phyloP scores from a whole-genome alignment of 331 rosid species.

The Prunus yedoensis region DNA sequence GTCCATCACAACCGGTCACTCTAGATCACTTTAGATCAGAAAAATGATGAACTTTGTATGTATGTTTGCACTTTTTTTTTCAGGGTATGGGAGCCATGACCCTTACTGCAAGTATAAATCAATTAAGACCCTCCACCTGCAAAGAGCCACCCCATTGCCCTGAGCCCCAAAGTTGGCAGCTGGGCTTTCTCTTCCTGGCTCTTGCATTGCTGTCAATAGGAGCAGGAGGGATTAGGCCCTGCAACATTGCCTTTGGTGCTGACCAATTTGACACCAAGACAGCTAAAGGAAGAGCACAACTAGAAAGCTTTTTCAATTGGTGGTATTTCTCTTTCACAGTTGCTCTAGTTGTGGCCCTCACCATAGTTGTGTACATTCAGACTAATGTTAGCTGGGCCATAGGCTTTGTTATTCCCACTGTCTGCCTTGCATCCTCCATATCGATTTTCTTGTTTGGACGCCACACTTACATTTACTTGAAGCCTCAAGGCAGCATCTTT shows the following conservation, averaged over 20 bases:
- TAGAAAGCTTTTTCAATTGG: conserved; percentile 82
- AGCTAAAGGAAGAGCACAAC: conserved; percentile 57
- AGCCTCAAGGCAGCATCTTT: conserved; percentile 68
- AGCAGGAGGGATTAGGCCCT: conserved; percentile 87
- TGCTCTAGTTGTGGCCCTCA: conserved; percentile 68
- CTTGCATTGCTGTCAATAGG: conserved; percentile 66
- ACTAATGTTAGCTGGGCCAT: conserved; percentile 69
- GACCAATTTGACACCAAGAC: conserved; percentile 79
- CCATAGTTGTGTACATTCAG: conserved; percentile 69
- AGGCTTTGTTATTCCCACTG: conserved; percentile 70
- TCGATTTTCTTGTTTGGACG: conserved; percentile 58
- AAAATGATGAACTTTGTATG: not conserved
- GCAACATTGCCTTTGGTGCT: conserved; percentile 89
- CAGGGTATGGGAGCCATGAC: conserved; percentile 71
- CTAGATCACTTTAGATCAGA: not conserved
- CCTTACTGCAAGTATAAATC: conserved; percentile 59
- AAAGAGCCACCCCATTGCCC: conserved; percentile 34
- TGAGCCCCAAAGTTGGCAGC: conserved; percentile 59
- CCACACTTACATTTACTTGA: conserved; percentile 46
- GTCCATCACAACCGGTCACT: no score
- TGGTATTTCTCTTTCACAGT: conserved; percentile 82
- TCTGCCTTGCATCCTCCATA: conserved; percentile 55
- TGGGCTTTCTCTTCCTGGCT: conserved; percentile 47
- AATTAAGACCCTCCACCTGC: conserved; percentile 56
- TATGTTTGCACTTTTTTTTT: conserved; percentile 8